Evolutionary conservation across 305 asterid species (phyloP).

Genomic region (Fraxinus platypoda): DNA sequence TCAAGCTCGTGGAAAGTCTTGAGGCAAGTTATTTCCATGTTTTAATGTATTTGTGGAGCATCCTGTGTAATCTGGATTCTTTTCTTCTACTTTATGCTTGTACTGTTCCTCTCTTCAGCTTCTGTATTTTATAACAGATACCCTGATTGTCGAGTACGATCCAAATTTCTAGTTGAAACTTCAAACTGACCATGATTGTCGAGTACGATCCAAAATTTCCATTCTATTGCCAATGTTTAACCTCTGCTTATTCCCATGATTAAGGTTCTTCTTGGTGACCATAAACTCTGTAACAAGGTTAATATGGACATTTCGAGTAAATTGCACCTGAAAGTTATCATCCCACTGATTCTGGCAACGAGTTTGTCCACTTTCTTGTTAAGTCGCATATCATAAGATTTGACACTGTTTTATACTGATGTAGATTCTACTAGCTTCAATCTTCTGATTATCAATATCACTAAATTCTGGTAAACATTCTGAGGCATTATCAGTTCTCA

Average conservation of each 20-base stretch:
- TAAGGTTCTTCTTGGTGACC: slow-evolving; percentile 19
- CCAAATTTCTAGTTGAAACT: not conserved
- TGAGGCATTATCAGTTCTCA: not conserved
- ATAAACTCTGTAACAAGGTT: slow-evolving; percentile 18
- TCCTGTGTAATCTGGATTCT: not conserved
- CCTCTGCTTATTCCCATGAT: not conserved
- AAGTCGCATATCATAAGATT: not conserved
- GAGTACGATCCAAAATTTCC: not conserved
- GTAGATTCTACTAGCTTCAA: slow-evolving; percentile 18
- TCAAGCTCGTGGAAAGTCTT: not conserved
- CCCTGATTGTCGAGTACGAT: not conserved
- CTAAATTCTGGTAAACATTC: slow-evolving; percentile 24
- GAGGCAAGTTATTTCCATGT: slow-evolving; percentile 5
- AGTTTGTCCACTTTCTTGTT: not conserved
- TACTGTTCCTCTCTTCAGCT: not conserved
- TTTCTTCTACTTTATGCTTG: not conserved
- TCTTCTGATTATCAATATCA: slow-evolving; percentile 28
- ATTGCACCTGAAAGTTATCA: not conserved
- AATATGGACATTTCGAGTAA: slow-evolving; percentile 27
- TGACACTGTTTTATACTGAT: not conserved
- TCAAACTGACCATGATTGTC: not conserved
- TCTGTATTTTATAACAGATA: not conserved
- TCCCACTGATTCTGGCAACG: not conserved
- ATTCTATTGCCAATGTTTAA: not conserved
- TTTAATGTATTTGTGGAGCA: not conserved